Evolutionary conservation across 305 asterid species (phyloP).

Genomic region (Solanum hybrid): DNA sequence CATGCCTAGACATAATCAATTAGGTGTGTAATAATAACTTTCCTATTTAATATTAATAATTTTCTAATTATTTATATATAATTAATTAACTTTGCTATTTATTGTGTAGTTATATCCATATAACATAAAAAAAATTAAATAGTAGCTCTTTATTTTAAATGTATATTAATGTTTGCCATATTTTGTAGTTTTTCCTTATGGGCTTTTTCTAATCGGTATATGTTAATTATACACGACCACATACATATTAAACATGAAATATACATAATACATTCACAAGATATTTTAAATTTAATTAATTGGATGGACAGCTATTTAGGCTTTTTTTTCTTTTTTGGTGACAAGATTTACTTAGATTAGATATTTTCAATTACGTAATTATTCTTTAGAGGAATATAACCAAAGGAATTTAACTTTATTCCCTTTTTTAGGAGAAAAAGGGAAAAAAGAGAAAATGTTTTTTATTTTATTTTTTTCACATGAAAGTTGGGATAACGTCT

Average conservation of each 20-base stretch:
- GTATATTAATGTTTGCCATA: too few species aligned
- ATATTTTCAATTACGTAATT: background rate
- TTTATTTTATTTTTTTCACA: background rate
- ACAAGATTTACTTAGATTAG: background rate
- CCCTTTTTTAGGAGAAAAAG: background rate
- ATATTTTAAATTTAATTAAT: background rate
- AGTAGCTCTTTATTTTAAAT: too few species aligned
- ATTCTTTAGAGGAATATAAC: background rate
- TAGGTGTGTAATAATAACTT: too few species aligned
- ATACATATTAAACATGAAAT: background rate
- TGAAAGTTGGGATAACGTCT: background rate
- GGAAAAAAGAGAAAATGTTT: background rate
- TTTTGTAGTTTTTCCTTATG: too few species aligned
- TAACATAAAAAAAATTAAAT: too few species aligned
- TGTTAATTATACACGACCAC: background rate
- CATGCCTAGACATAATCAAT: too few species aligned
- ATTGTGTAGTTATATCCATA: too few species aligned
- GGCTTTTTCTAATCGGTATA: too few species aligned
- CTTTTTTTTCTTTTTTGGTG: background rate
- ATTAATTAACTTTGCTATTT: too few species aligned
- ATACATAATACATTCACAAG: background rate
- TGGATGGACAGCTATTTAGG: background rate
- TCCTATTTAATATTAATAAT: too few species aligned
- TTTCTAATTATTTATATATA: too few species aligned
- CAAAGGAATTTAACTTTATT: background rate